A percentile compares a stretch with the other conserved stretches of the same genome.
Evolutionary conservation across 257 asterid species (phyloP).

Genomic region (Solanum pimpinellifolium): DNA sequence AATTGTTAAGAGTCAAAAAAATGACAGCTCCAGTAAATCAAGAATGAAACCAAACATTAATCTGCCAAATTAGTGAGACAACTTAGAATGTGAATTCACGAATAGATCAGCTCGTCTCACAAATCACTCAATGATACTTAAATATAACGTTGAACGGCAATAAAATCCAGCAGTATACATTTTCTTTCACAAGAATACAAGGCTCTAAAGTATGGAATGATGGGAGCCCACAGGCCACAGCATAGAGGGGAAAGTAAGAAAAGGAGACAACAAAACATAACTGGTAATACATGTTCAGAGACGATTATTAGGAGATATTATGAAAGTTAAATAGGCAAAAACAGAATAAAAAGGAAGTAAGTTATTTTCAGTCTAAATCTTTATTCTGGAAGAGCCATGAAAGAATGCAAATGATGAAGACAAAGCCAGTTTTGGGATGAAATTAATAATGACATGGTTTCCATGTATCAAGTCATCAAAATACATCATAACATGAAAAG

Average conservation of each 20-base stretch:
- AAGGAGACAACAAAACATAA: background rate
- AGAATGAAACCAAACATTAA: background rate
- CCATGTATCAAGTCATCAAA: background rate
- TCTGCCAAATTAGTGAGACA: background rate
- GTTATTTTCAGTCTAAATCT: background rate
- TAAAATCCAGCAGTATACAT: background rate
- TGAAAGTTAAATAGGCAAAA: background rate
- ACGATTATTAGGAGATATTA: background rate
- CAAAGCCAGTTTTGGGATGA: background rate
- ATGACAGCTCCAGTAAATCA: background rate
- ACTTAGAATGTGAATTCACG: background rate
- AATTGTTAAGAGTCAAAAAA: background rate
- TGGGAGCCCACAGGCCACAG: background rate
- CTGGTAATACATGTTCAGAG: background rate
- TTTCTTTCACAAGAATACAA: background rate
- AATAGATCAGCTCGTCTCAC: background rate
- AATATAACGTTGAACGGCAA: background rate
- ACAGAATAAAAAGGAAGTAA: background rate
- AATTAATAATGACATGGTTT: background rate
- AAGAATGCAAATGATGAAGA: background rate
- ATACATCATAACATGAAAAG: background rate
- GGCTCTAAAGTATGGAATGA: background rate
- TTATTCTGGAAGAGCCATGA: background rate
- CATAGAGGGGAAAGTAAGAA: background rate
- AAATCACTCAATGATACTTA: background rate